Evolutionary conservation across 2,329 filamentous ascomycete species (phyloP), one percentile per base, ranked within the genome.

Genomic region (Raffaelea albimanens): DNA sequence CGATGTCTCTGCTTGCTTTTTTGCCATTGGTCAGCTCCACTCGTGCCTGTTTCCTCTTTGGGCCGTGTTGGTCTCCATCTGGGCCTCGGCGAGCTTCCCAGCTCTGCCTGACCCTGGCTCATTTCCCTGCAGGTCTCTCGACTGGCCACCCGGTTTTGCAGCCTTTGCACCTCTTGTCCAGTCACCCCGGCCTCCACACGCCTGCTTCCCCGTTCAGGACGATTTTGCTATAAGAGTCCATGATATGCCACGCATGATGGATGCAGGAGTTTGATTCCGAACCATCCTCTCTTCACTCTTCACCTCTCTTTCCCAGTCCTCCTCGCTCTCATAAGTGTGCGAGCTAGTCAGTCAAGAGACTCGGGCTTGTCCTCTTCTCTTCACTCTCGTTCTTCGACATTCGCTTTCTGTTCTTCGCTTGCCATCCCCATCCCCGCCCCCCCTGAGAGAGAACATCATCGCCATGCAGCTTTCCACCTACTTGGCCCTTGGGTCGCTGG

Each of bases 401-500:
- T 21, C 20, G 22, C 16, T 21, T n/a, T 18, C 29, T 16, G 34
- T 38, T 16, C 34, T 38, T 38, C 34, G 34, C 19, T 21, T 21
- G 19, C 9, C 38, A 4, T 7, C 38, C 22, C 7, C 14, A 33
- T 18, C 13, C n/a, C 19, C 40, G 4, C 16, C 11, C 34, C 21
- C 25, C 29, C 33, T 21, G 18, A 38, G 34, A n/a, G 18, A 38
- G 13, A 38, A 38, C 18, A 22, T 23, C 22, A 13, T 18, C 34
- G 45, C 33, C 36, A 54, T 54, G 53, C 49, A 43, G 22, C 50
- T 45, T 47, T 50, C 50, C 9, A 21, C 47, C 13, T n/a, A 51
- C 21, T 23, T 54, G 16, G 39, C 46, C 22, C 16, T 54, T 31
- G 50, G 50, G 39, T 46, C 52, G 19, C 23, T 45, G 13, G 50